Percentiles rank a stretch among this genome's conserved stretches.
These are phyloP conservation scores for Agapanthus africanus DNA, from an alignment of 106 monocot genomes.

Conservation along the genomic window DNA sequence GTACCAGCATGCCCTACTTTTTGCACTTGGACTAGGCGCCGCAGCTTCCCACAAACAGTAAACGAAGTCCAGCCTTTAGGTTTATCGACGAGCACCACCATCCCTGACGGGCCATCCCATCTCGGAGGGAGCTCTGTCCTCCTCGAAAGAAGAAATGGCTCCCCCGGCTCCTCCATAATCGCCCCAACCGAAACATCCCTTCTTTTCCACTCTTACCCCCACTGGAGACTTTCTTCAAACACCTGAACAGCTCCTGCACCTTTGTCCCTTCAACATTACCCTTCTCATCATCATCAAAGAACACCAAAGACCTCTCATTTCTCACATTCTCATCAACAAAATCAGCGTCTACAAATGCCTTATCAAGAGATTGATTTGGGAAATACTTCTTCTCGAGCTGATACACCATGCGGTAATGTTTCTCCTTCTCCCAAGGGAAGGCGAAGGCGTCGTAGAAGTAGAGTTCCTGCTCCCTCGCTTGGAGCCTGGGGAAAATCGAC, in stretches of 20 bases:
- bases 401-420: slow-evolving; percentile 94
- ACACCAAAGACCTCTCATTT: slow-evolving; percentile 36
- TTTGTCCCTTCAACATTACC: slow-evolving; percentile 59
- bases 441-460: slow-evolving; percentile 96
- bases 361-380: slow-evolving; percentile 78
- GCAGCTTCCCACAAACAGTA: slow-evolving; percentile 93
- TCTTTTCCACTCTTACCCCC: background rate
- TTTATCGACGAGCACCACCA: slow-evolving; percentile 80
- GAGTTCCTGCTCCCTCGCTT: slow-evolving; percentile 85
- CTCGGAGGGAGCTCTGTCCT: slow-evolving; percentile 68
- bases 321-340: slow-evolving; percentile 16
- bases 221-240: slow-evolving; percentile 56
- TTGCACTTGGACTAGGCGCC: slow-evolving; percentile 86
- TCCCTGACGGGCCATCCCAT: slow-evolving; percentile 78
- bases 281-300: slow-evolving; percentile 26
- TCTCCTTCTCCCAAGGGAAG: slow-evolving; percentile 98
- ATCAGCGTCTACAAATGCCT: slow-evolving; percentile 64
- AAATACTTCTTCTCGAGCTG: slow-evolving; percentile 97
- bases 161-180: slow-evolving; percentile 9
- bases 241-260: slow-evolving; percentile 84
- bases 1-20: slow-evolving; percentile 99
- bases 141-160: slow-evolving; percentile 47
- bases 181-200: background rate
- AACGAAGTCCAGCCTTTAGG: slow-evolving; percentile 99
- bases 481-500: slow-evolving; percentile 79